Evolutionary conservation across 2,329 filamentous ascomycete species (phyloP).

Genomic region (Zalaria obscura): DNA sequence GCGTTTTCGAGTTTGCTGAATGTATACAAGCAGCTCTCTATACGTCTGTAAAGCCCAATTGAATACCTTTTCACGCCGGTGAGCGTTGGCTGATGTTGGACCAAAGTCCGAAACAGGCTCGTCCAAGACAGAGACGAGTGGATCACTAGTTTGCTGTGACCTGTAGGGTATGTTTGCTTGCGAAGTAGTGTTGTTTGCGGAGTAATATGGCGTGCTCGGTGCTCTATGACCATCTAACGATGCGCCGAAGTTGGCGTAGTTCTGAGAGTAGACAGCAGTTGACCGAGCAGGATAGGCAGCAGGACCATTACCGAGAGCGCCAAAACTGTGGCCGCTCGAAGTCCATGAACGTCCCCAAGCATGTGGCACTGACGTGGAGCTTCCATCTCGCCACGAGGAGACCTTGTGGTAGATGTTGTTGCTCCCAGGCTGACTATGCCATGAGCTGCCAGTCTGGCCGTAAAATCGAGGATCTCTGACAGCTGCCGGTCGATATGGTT

Average conservation of each 20-base stretch:
- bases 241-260: no score
- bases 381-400: neutral
- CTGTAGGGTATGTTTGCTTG: no score
- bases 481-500: constrained; percentile 45
- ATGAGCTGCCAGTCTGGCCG: constrained; percentile 2
- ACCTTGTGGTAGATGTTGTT: neutral
- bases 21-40: constrained; percentile 31
- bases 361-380: no score
- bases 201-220: no score
- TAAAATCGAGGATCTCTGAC: constrained; percentile 37
- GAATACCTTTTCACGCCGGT: constrained; percentile 30
- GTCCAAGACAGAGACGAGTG: neutral
- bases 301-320: no score
- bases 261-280: no score
- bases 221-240: no score
- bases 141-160: no score
- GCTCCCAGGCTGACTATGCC: neutral
- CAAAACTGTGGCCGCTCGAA: no score
- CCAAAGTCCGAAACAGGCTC: constrained; percentile 20
- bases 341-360: no score
- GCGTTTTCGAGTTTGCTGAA: constrained; percentile 29
- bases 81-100: constrained; percentile 25
- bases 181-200: no score
- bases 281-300: no score
- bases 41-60: constrained; percentile 33